A percentile compares a stretch with the other conserved stretches of the same genome.
These are phyloP conservation scores for Amanita pseudoporphyria DNA, from an alignment of 768 basidiomycete genomes.

Conservation along the genomic window DNA sequence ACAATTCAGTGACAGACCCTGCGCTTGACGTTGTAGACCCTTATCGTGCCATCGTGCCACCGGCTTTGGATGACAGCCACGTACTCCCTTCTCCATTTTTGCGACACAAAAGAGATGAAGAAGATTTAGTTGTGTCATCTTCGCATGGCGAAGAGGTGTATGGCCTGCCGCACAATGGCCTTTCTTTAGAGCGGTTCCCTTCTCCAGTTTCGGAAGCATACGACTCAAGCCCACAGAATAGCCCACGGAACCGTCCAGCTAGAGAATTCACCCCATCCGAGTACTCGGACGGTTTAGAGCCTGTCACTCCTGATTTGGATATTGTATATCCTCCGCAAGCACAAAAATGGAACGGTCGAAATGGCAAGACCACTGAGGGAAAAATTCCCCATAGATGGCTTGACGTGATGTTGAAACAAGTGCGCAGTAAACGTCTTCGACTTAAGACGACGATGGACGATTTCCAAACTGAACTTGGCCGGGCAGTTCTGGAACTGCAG, in stretches of 20 bases:
- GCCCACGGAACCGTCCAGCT: neutral
- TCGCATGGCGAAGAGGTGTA: neutral
- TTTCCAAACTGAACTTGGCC: neutral
- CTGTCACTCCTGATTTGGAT: neutral
- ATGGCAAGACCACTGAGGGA: neutral
- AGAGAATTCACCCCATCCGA: neutral
- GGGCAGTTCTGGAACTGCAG: constrained; percentile 3
- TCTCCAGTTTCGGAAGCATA: neutral
- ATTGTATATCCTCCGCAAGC: constrained; percentile 2
- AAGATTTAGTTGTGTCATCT: neutral
- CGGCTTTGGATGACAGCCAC: neutral
- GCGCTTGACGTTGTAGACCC: neutral
- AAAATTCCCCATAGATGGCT: neutral
- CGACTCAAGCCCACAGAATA: neutral
- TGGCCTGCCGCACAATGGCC: neutral
- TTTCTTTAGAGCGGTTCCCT: neutral
- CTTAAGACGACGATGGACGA: neutral
- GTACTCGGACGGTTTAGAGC: neutral
- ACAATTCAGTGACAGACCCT: neutral
- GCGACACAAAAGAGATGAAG: neutral
- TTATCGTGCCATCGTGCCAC: neutral
- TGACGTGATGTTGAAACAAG: constrained; percentile 3
- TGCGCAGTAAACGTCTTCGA: neutral
- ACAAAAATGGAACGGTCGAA: neutral
- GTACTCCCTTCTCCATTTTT: neutral